Percentiles rank a stretch among this genome's conserved stretches.
phyloP scores from a whole-genome alignment of 192 early-diverging fungal genomes.

The Cetraspora pellucida region DNA sequence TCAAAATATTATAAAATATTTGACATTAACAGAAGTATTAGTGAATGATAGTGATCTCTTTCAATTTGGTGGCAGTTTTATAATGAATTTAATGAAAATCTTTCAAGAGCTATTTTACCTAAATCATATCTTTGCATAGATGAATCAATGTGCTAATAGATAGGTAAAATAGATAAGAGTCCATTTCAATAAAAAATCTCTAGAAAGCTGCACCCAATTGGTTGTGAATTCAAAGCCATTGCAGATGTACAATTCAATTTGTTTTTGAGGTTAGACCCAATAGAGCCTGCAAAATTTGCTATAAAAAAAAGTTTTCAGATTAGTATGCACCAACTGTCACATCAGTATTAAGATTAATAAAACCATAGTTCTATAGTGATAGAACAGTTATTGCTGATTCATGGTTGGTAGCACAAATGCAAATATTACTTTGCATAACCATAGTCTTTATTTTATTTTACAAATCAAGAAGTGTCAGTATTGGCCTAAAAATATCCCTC shows the following conservation, averaged over 20 bases:
- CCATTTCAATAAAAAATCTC: neutral
- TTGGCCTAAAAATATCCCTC: neutral
- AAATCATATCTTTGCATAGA: too few relatives aligned
- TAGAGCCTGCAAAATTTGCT: neutral
- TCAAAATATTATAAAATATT: conserved; percentile 22
- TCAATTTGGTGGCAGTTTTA: conserved; percentile 9
- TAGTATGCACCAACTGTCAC: neutral
- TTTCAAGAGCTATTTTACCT: neutral
- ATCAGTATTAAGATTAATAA: conserved; percentile 21
- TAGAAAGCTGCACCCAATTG: conserved; percentile 6
- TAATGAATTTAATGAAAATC: conserved; percentile 15
- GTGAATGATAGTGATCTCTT: conserved; percentile 11
- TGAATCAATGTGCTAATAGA: too few relatives aligned
- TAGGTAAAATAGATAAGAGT: neutral
- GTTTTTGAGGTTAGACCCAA: neutral
- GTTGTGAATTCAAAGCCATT: conserved; percentile 11
- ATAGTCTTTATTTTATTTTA: neutral
- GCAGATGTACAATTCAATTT: conserved; percentile 10
- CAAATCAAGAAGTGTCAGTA: conserved; percentile 4
- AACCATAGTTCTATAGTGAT: conserved; percentile 12
- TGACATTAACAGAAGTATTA: conserved; percentile 6
- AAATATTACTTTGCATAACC: too few relatives aligned
- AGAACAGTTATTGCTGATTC: too few relatives aligned
- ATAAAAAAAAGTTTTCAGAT: neutral
- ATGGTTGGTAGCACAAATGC: too few relatives aligned